A percentile compares a stretch with the other conserved stretches of the same genome.
Conservation (phyloP, 2,329 filamentous ascomycete species). For the Exserohilum turcica region DNA sequence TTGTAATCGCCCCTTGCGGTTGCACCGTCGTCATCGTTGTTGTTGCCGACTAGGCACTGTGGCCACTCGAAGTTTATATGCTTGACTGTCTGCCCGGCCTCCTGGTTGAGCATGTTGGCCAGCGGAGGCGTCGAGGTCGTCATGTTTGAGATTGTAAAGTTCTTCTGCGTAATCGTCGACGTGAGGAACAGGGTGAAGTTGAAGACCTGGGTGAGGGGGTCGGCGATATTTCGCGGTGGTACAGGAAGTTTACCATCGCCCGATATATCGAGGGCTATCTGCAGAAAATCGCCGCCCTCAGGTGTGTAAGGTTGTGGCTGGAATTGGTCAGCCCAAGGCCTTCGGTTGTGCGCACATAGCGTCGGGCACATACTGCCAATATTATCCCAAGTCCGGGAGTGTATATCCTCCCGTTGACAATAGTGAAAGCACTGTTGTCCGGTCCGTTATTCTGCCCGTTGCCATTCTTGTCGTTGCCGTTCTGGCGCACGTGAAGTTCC, state of each 20-base stretch:
- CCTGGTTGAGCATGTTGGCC: slow-evolving; percentile 67
- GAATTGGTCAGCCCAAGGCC: slow-evolving; percentile 17
- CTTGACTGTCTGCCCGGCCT: slow-evolving; percentile 71
- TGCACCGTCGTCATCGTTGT: slow-evolving; percentile 52
- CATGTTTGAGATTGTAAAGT: slow-evolving; percentile 71
- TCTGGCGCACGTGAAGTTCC: slow-evolving; percentile 22
- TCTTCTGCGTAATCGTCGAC: slow-evolving; percentile 65
- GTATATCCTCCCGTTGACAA: slow-evolving; percentile 69
- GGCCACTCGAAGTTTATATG: slow-evolving; percentile 76
- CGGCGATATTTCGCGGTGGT: slow-evolving; percentile 57
- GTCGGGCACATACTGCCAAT: slow-evolving; percentile 55
- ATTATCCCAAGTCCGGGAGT: slow-evolving; percentile 71
- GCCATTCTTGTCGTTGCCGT: slow-evolving; percentile 18
- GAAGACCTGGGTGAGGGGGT: slow-evolving; percentile 63
- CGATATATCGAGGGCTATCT: slow-evolving; percentile 70
- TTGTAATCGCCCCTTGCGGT: slow-evolving; percentile 67
- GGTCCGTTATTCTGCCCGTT: slow-evolving; percentile 25
- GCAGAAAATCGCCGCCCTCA: slow-evolving; percentile 55
- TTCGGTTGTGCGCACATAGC: neutral
- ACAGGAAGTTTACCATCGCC: slow-evolving; percentile 68
- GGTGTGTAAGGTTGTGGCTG: slow-evolving; percentile 47
- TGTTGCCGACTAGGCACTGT: slow-evolving; percentile 68
- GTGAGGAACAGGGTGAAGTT: slow-evolving; percentile 71
- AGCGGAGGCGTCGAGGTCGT: slow-evolving; percentile 59
- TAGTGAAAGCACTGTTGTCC: slow-evolving; percentile 56